Percentiles rank a stretch among this genome's conserved stretches.
Evolutionary conservation across 1,284 basidiomycete genomes (phyloP).

Genomic region (Takashimella koratensis): DNA sequence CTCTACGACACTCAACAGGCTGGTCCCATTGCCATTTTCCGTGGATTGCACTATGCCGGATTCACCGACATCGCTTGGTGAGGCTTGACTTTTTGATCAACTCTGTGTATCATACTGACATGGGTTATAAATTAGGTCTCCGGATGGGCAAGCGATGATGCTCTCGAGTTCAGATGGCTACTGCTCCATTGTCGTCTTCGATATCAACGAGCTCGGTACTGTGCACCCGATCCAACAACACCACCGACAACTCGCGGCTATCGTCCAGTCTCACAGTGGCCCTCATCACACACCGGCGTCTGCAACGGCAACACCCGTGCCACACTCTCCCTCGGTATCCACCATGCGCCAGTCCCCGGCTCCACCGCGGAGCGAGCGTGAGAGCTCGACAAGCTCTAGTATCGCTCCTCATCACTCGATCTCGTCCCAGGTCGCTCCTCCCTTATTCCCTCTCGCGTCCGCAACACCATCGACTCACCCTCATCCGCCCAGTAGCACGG

Average conservation of each 20-base stretch:
- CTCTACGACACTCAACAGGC: conserved; percentile 98
- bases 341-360: conserved; percentile 38
- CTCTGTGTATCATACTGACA: neutral
- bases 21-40: conserved; percentile 85
- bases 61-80: conserved; percentile 97
- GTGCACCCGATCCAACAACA: conserved; percentile 83
- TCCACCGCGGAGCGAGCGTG: conserved; percentile 37
- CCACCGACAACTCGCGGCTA: conserved; percentile 76
- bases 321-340: conserved; percentile 53
- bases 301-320: conserved; percentile 38
- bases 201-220: conserved; percentile 80
- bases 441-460: conserved; percentile 11
- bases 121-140: conserved; percentile 62
- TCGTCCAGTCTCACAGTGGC: conserved; percentile 69
- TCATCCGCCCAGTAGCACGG: conserved; percentile 21
- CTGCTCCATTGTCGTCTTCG: conserved; percentile 80
- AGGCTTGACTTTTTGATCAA: conserved; percentile 39
- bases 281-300: conserved; percentile 9
- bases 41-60: conserved; percentile 93
- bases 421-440: conserved; percentile 15
- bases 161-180: conserved; percentile 94
- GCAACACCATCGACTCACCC: neutral
- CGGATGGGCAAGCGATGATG: conserved; percentile 89
- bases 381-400: conserved; percentile 35
- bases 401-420: conserved; percentile 4